Conservation (phyloP, 306 rosid genomes). For the Rubus idaeus region DNA sequence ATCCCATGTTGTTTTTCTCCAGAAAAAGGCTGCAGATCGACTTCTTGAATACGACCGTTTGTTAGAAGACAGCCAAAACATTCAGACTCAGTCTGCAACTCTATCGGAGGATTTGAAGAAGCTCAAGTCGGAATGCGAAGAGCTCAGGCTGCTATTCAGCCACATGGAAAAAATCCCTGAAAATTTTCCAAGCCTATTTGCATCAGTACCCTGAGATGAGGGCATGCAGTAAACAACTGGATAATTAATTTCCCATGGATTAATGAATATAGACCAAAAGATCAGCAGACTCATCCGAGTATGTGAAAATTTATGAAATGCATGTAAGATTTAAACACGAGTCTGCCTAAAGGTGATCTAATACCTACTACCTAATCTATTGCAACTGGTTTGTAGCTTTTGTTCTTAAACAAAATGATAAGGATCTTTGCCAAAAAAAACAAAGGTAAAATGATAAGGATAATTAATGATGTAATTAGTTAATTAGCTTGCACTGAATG, state of each 20-base stretch:
- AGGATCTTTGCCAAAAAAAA: too few relatives aligned
- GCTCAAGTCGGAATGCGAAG: constrained; percentile 56
- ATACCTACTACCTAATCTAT: too few relatives aligned
- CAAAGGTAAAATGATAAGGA: too few relatives aligned
- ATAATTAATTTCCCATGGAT: neutral
- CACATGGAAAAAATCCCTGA: neutral
- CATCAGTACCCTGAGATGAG: neutral
- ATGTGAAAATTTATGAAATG: too few relatives aligned
- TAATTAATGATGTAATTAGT: too few relatives aligned
- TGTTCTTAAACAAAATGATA: too few relatives aligned
- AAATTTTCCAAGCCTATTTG: neutral
- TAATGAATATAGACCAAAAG: neutral
- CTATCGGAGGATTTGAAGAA: constrained; percentile 60
- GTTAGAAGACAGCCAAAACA: constrained; percentile 81
- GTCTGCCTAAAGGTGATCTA: too few relatives aligned
- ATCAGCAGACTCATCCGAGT: neutral
- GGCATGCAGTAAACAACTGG: neutral
- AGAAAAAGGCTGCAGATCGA: constrained; percentile 76
- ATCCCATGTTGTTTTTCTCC: constrained; percentile 68
- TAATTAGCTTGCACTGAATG: too few relatives aligned
- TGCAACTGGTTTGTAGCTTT: too few relatives aligned
- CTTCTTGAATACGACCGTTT: constrained; percentile 78
- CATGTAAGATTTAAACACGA: too few relatives aligned
- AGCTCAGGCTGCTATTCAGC: constrained; percentile 14
- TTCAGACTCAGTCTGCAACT: constrained; percentile 51